phyloP scores from a whole-genome alignment of 371 early-diverging fungal genomes.

The Actinomortierella ambigua region DNA sequence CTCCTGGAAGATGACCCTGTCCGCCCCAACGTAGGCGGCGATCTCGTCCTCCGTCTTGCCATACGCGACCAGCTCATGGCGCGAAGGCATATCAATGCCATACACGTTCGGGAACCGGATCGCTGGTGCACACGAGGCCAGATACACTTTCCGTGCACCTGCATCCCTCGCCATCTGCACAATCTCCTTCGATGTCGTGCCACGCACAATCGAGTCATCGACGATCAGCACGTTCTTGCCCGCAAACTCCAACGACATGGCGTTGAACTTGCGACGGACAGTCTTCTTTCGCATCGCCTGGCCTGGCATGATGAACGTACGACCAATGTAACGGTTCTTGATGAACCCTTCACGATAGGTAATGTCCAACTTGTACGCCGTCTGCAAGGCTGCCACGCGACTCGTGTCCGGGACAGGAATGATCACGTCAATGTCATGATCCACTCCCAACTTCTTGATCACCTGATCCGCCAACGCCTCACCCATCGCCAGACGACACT shows the following conservation, averaged over 20 bases:
- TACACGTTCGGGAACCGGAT: slow-evolving; percentile 96
- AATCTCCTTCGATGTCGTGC: slow-evolving; percentile 97
- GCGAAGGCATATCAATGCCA: slow-evolving; percentile 98
- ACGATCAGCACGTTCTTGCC: slow-evolving; percentile 95
- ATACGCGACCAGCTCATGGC: slow-evolving; percentile 89
- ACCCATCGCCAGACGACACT: slow-evolving; percentile 96
- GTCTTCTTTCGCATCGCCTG: slow-evolving; percentile 90
- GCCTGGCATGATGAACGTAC: slow-evolving; percentile 99
- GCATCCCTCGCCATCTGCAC: slow-evolving; percentile 98
- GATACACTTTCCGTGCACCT: slow-evolving; percentile 97
- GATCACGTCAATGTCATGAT: slow-evolving; percentile 93
- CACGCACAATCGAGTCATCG: slow-evolving; percentile 97
- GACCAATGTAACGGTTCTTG: slow-evolving; percentile 97
- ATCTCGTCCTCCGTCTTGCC: slow-evolving; percentile 80
- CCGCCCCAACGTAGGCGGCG: slow-evolving; percentile 90
- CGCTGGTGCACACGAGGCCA: slow-evolving; percentile 97
- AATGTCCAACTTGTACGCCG: slow-evolving; percentile 83
- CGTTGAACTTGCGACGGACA: slow-evolving; percentile 96
- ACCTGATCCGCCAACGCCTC: slow-evolving; percentile 91
- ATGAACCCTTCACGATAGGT: slow-evolving; percentile 97
- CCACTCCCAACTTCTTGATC: slow-evolving; percentile 63
- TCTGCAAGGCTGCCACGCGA: slow-evolving; percentile 92
- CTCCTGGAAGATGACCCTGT: slow-evolving; percentile 89
- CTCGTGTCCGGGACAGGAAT: slow-evolving; percentile 98
- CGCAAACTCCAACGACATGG: slow-evolving; percentile 95